These are phyloP conservation scores for maize (Zea mays) DNA, from an alignment of 176 grass and related monocot genomes.

Conservation along the genomic window DNA sequence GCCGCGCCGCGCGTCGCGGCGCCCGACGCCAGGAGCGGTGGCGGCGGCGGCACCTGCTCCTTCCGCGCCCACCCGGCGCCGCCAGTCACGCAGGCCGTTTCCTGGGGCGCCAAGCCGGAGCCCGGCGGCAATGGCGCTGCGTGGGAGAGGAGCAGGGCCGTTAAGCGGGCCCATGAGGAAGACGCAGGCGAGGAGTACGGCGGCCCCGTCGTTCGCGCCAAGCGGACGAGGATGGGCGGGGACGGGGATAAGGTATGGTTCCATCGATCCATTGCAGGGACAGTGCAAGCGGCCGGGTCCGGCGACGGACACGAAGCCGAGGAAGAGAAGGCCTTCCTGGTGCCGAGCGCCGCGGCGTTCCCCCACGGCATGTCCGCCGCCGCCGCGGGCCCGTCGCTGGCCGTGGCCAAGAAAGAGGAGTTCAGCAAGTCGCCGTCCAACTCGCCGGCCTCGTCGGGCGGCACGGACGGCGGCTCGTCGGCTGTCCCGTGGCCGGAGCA, in stretches of 20 bases:
- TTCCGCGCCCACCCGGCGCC: constrained; percentile 63
- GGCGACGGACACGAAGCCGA: constrained; percentile 30
- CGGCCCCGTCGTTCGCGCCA: constrained; percentile 55
- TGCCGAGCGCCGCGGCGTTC: constrained; percentile 74
- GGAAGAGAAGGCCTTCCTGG: constrained; percentile 77
- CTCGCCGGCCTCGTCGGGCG: constrained; percentile 68
- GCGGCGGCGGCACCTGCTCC: constrained; percentile 46
- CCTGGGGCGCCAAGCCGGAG: constrained; percentile 54
- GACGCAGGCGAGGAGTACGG: constrained; percentile 53
- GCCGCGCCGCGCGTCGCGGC: constrained; percentile 49
- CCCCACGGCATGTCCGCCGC: constrained; percentile 47
- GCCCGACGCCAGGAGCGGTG: constrained; percentile 37
- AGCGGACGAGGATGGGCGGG: constrained; percentile 58
- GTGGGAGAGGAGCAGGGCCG: constrained; percentile 47
- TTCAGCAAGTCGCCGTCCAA: constrained; percentile 76
- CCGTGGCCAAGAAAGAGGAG: constrained; percentile 55
- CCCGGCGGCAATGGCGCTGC: constrained; percentile 25
- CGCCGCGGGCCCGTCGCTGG: constrained; percentile 43
- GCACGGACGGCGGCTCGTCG: constrained; percentile 47
- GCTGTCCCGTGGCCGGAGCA: constrained; percentile 7
- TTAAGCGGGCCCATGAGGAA: constrained; percentile 70
- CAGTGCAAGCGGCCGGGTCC: constrained; percentile 29
- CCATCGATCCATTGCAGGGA: constrained; percentile 65
- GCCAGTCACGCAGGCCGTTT: constrained; percentile 51
- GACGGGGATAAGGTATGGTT: constrained; percentile 78